Percentiles rank a stretch among this genome's conserved stretches.
Evolutionary conservation across 1,284 basidiomycete genomes (phyloP).

Genomic region (Macrocystidia cucumis): DNA sequence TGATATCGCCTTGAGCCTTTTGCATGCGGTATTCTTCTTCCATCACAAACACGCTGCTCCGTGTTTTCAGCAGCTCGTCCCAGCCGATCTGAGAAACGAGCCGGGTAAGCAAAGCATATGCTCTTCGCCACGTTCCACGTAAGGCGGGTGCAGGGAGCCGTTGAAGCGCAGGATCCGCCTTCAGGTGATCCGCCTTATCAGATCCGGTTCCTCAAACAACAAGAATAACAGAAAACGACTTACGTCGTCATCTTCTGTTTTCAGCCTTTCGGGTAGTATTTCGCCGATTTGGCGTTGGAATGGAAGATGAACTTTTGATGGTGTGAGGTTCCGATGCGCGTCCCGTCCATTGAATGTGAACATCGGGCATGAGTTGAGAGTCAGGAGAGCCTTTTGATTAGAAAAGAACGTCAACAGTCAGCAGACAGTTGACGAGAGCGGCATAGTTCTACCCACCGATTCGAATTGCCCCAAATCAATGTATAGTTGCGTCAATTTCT

Average conservation of each 20-base stretch:
- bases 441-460: slow-evolving; percentile 29
- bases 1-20: slow-evolving; percentile 60
- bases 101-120: slow-evolving; percentile 85
- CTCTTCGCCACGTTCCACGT: slow-evolving; percentile 92
- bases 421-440: not conserved
- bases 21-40: slow-evolving; percentile 97
- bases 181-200: too few species aligned
- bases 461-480: slow-evolving; percentile 89
- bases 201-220: too few species aligned
- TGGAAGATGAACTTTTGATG: slow-evolving; percentile 82
- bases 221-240: slow-evolving; percentile 5
- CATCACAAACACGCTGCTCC: slow-evolving; percentile 97
- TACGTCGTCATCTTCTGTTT: slow-evolving; percentile 83
- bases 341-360: slow-evolving; percentile 99
- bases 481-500: slow-evolving; percentile 93
- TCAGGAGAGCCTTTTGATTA: slow-evolving; percentile 63
- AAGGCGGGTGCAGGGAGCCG: slow-evolving; percentile 92
- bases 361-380: slow-evolving; percentile 99
- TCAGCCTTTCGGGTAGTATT: slow-evolving; percentile 61
- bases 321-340: slow-evolving; percentile 80
- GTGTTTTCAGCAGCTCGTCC: slow-evolving; percentile 95
- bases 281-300: slow-evolving; percentile 83
- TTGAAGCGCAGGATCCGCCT: slow-evolving; percentile 90
- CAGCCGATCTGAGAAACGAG: slow-evolving; percentile 94
- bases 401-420: slow-evolving; percentile 5